A percentile compares a stretch with the other conserved stretches of the same genome.
Evolutionary conservation across 768 basidiomycete species (phyloP).

Genomic region (Coprinopsis strossmayeri): DNA sequence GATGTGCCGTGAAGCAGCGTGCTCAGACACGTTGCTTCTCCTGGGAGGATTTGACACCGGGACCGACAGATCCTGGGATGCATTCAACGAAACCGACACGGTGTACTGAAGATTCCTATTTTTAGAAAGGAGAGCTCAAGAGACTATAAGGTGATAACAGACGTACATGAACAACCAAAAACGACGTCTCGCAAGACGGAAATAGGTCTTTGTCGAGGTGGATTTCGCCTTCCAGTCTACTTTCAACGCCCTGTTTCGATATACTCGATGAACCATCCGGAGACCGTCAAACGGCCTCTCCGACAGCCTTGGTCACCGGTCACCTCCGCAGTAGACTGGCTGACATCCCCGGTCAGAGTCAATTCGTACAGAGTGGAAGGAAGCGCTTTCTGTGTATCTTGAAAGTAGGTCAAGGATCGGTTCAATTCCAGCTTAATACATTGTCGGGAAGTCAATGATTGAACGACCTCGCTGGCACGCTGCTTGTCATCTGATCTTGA

Average conservation of each 20-base stretch:
- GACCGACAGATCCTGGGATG: too few species aligned
- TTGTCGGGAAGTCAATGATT: background rate
- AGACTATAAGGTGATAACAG: too few species aligned
- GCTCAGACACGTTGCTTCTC: too few species aligned
- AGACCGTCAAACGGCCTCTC: conserved; percentile 6
- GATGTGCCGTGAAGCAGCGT: too few species aligned
- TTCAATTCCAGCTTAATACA: background rate
- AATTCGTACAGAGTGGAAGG: background rate
- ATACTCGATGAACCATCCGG: background rate
- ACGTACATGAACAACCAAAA: conserved; percentile 3
- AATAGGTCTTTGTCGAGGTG: conserved; percentile 4
- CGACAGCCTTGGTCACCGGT: background rate
- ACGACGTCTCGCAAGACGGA: background rate
- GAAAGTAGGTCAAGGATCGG: background rate
- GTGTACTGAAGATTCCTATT: background rate
- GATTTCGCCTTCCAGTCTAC: conserved; percentile 6
- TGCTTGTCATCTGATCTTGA: background rate
- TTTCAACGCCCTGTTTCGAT: background rate
- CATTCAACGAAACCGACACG: background rate
- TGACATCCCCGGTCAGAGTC: background rate
- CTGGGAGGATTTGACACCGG: too few species aligned
- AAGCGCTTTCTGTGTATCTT: background rate
- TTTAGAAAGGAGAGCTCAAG: background rate
- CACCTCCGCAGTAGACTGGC: too few species aligned
- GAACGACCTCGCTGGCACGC: background rate